phyloP scores from a whole-genome alignment of 495 filamentous ascomycete genomes.

The Hypoxylon cercidicola region DNA sequence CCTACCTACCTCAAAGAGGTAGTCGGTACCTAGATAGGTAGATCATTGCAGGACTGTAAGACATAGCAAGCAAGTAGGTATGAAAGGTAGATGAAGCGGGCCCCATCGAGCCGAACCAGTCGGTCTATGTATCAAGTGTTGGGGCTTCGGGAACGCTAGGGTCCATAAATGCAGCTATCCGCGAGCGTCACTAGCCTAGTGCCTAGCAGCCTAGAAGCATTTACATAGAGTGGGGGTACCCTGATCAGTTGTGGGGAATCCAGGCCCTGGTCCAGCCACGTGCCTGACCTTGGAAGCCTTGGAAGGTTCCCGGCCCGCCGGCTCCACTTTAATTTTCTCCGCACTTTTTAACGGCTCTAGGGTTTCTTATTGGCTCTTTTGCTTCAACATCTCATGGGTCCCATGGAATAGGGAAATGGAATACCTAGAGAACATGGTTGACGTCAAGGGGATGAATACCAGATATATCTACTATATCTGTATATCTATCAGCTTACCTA shows the following conservation, averaged over 20 bases:
- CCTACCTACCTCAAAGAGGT: too few species aligned
- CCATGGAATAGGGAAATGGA: background rate
- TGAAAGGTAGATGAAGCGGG: background rate
- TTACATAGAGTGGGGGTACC: slow-evolving; percentile 15
- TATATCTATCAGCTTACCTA: background rate
- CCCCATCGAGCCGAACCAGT: slow-evolving; percentile 28
- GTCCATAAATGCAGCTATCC: slow-evolving; percentile 24
- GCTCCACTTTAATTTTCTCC: slow-evolving; percentile 23
- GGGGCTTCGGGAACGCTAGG: slow-evolving; percentile 32
- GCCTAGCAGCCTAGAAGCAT: slow-evolving; percentile 12
- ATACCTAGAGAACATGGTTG: background rate
- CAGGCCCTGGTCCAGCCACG: slow-evolving; percentile 31
- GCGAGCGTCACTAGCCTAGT: slow-evolving; percentile 19
- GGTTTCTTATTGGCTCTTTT: background rate
- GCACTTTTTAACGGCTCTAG: slow-evolving; percentile 4
- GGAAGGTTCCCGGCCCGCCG: slow-evolving; percentile 21
- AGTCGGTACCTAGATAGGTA: slow-evolving; percentile 1
- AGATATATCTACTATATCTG: background rate
- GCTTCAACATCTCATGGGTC: background rate
- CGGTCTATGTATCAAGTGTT: slow-evolving; percentile 26
- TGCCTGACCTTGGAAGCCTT: slow-evolving; percentile 15
- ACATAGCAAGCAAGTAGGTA: background rate
- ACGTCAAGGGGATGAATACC: background rate
- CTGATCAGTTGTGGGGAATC: background rate
- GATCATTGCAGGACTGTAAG: background rate